Evolutionary conservation across 2,329 filamentous ascomycete species (phyloP), one percentile per base, ranked within the genome.

Genomic region (Xylaria arbuscula): DNA sequence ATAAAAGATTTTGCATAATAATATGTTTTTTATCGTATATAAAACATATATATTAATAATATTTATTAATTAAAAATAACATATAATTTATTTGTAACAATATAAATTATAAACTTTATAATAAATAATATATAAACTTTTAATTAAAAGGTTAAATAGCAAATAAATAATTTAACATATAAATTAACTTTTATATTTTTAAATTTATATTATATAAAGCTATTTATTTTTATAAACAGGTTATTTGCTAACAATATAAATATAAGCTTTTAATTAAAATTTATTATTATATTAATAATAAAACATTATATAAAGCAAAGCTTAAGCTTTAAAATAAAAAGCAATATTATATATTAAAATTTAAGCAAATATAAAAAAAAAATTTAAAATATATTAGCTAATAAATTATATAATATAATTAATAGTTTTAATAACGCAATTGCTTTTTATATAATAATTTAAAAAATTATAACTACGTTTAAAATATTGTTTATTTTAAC

Each of bases 251-350:
- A 51, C 24, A 51, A 51, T 28, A 28, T 9, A 51, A 51, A 51
- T 51, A 51, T 51, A 51, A 51, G 19, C 48, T 51, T 28, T 28
- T 28, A 51, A 28, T 13, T 51, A 13, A 51, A 19, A 10, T 51
- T 51, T 51, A 51, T 51, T 51, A 51, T 24, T 51, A 51, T 51
- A 51, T 28, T 51, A 24, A 9, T 24, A 51, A 28, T 51, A 5
- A 51, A 51, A 28, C 5, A 24, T 10, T 10, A 10, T 51, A 51
- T 28, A 28, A 51, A 24, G 24, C 1, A 3, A 24, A 10, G 24
- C 11, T 28, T 51, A 15, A 19, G 6, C 15, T 47, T 47, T 47
- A 47, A 47, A 47, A 17, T 47, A 10, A 47, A 47, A 47, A 19
- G 7, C 10, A 47, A 47, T 17, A 47, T 47, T 47, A 47, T 47